These are phyloP conservation scores for Coprinellus aureogranulatus DNA, from an alignment of 768 basidiomycete genomes.

Conservation along the genomic window DNA sequence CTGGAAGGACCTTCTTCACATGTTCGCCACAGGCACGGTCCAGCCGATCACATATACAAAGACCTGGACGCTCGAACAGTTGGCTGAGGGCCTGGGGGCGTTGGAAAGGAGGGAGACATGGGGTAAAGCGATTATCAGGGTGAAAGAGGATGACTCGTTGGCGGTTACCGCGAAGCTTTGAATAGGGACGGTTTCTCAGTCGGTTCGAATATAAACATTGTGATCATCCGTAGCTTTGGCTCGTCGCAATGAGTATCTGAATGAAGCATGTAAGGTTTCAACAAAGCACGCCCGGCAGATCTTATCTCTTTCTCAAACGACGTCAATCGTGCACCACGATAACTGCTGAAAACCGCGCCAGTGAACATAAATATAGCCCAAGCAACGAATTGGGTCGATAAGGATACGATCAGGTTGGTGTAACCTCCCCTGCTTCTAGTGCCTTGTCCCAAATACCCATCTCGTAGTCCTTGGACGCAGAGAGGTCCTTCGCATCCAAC, in stretches of 20 bases:
- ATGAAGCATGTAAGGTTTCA: too few species aligned
- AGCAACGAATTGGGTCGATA: too few species aligned
- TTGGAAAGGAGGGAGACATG: conserved; percentile 85
- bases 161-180: conserved; percentile 43
- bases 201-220: too few species aligned
- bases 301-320: too few species aligned
- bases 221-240: too few species aligned
- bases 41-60: conserved; percentile 71
- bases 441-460: conserved; percentile 35
- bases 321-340: too few species aligned
- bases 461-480: conserved; percentile 35
- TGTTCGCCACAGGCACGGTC: conserved; percentile 64
- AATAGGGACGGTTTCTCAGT: too few species aligned
- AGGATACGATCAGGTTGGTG: too few species aligned
- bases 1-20: conserved; percentile 66
- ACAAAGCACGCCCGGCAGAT: too few species aligned
- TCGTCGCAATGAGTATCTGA: too few species aligned
- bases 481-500: conserved; percentile 37
- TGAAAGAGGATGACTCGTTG: conserved; percentile 48
- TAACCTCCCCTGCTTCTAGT: not conserved
- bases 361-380: too few species aligned
- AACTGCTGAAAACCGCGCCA: too few species aligned
- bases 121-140: conserved; percentile 79
- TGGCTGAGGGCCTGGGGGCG: conserved; percentile 68
- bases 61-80: conserved; percentile 63